Evolutionary conservation across 169 alveolate species (phyloP), one percentile per base, ranked within the genome.

Genomic region (Neospora caninum): DNA sequence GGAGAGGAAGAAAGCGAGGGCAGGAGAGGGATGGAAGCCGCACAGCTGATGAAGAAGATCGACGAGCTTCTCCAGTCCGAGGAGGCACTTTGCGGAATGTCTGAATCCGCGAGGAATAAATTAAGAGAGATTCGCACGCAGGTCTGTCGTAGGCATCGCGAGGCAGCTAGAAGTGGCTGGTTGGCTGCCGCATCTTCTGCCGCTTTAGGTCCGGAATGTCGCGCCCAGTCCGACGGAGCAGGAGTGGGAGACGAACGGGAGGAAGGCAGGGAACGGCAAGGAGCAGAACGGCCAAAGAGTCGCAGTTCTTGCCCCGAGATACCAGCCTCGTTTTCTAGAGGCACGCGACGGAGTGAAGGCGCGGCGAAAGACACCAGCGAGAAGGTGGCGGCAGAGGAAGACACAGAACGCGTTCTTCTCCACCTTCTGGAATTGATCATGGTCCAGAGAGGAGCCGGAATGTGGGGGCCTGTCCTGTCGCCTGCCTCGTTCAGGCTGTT

Each of bases 401-500:
- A 22, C 73, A 64, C n/a, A 27, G 73, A 64, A 29, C n/a, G 36
- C 38, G 34, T 9, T 13, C 64, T 82, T 22, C 89, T 82, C 18
- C 89, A 27, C n/a, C 34, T 6, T 6, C 39, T 82, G 10, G 41
- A 82, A 9, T 31, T 42, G 67, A 41, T 82, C 64, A 39, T 82
- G 88, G 43, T 9, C n/a, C 34, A 22, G 69, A 22, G 67, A 29
- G 89, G 64, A 16, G 34, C 64, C n/a, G n/a, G 25, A 13, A 41
- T 38, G 34, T 41, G 67, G 89, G 84, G 84, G 27, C 84, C 84
- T 13, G 42, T 73, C n/a, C 84, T 73, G 38, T 73, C 84, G 42
- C 84, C 42, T 10, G 38, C 49, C n/a, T 18, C 84, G 20, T 31
- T 22, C 49, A 18, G 27, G 27, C 39, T 36, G 42, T 13, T 73